phyloP scores from a whole-genome alignment of 2,329 filamentous ascomycete genomes.

The Cordyceps pruinosa region DNA sequence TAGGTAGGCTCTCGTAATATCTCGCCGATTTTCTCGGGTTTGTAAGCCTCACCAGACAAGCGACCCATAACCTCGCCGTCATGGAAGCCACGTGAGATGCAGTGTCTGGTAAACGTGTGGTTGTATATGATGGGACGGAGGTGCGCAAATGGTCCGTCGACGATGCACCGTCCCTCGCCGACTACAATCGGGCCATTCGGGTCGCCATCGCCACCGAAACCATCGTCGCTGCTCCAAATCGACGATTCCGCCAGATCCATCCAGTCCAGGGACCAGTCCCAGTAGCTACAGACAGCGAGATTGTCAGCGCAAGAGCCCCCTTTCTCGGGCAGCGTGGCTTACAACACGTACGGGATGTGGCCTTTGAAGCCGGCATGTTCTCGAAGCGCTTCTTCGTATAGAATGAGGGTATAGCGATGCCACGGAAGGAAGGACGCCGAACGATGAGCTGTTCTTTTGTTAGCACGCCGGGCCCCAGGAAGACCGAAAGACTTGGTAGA shows the following conservation, averaged over 20 bases:
- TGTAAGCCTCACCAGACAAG: conserved; percentile 3
- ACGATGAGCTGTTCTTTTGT: neutral
- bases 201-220: conserved; percentile 16
- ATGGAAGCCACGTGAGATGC: conserved; percentile 11
- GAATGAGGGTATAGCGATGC: conserved; percentile 4
- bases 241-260: conserved; percentile 14
- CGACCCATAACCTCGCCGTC: conserved; percentile 1
- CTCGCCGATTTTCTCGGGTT: neutral
- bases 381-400: neutral
- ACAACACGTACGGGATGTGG: neutral
- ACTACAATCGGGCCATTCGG: conserved; percentile 1
- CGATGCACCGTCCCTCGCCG: conserved; percentile 14
- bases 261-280: conserved; percentile 17
- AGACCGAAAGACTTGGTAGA: neutral
- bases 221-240: conserved; percentile 13
- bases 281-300: neutral
- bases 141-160: conserved; percentile 14
- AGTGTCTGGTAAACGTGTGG: conserved; percentile 9
- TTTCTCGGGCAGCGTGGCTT: no score
- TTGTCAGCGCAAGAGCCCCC: neutral
- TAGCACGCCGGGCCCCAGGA: neutral
- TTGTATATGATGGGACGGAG: conserved; percentile 15
- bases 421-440: conserved; percentile 11
- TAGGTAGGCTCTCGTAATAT: conserved; percentile 6
- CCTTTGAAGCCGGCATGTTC: neutral